Base-by-base conservation (phyloP, 768 basidiomycete genomes). In the Russula olivacea region DNA sequence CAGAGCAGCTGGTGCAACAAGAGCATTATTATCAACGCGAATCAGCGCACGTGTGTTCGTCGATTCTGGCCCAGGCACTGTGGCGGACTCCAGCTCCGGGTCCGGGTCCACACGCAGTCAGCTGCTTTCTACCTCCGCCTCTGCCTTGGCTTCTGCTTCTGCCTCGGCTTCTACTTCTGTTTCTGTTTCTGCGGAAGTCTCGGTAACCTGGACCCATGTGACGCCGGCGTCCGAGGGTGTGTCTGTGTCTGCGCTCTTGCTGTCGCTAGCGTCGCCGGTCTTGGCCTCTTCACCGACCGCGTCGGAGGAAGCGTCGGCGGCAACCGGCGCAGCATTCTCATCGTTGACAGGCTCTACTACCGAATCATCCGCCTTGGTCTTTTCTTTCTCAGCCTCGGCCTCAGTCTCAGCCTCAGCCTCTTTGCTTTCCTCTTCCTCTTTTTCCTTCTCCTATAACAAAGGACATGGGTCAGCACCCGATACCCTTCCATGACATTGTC, bases 361-460 rank as follows among this genome's bases (percentile, higher is more conserved):
- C 25, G 68, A 47, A 52, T 66, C 61, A 48, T 61, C 71, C 23
- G 67, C 55, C 54, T 66, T 67, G 25, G 61, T 61, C 40, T 75
- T 74, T 67, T 74, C 73, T 23, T 76, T 75, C 72, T 52, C 50
- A n/a, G 23, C 23, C 68, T 75, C 81, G 58, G 77, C 75, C 73
- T 83, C n/a, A n/a, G n/a, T 75, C 72, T 52, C 50, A n/a, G 23
- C 23, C 68, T 75, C 81, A 58, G 77, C 75, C 73, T 83, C n/a
- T n/a, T n/a, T n/a, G n/a, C n/a, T 78, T 66, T 88, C 84, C 69
- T 86, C 85, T 74, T 84, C 83, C 72, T 88, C 84, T 55, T 81
- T 76, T 71, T 83, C 84, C 55, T 81, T 81, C 73, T 85, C 83
- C 70, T 80, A 80, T 61, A 80, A 68, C n/a, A n/a, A n/a, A n/a